Evolutionary conservation across 23 red algal genomes (phyloP).

Genomic region (Porphyridium purpureum): DNA sequence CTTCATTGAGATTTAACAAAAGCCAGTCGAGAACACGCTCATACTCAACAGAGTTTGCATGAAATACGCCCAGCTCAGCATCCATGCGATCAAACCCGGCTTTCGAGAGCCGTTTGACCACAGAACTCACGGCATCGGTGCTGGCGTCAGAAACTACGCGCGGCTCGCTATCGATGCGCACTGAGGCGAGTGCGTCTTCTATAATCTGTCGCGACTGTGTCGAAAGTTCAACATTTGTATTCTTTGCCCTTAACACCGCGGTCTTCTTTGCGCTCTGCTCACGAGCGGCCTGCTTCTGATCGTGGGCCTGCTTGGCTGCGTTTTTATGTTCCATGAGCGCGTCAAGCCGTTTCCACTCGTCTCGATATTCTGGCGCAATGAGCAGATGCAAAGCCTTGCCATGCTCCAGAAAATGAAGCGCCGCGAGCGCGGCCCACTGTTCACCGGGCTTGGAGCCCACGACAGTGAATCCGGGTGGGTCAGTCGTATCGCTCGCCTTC

Average conservation of each 20-base stretch:
- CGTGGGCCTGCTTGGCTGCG: conserved; percentile 1
- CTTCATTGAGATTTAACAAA: conserved; percentile 69
- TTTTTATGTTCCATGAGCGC: conserved; percentile 6
- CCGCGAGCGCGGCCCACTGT: conserved; percentile 42
- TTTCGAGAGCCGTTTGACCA: background rate
- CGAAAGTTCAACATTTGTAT: conserved; percentile 12
- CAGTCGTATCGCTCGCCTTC: conserved; percentile 21
- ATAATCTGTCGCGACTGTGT: conserved; percentile 28
- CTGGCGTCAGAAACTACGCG: too few species aligned
- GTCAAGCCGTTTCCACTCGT: conserved; percentile 18
- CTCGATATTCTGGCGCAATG: conserved; percentile 40
- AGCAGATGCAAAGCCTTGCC: conserved; percentile 54
- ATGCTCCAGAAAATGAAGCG: conserved; percentile 41
- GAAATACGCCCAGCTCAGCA: background rate
- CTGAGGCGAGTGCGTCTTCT: conserved; percentile 63
- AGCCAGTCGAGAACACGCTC: conserved; percentile 51
- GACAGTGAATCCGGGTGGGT: conserved; percentile 8
- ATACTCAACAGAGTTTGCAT: background rate
- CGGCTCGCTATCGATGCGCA: too few species aligned
- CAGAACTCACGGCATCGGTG: too few species aligned
- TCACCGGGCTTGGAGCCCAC: conserved; percentile 36
- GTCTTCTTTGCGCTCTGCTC: conserved; percentile 29
- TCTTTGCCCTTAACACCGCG: background rate
- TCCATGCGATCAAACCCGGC: background rate
- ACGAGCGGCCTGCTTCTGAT: conserved; percentile 8